Evolutionary conservation across 306 rosid species (phyloP), one percentile per base, ranked within the genome.

Genomic region (Quercus gilva): DNA sequence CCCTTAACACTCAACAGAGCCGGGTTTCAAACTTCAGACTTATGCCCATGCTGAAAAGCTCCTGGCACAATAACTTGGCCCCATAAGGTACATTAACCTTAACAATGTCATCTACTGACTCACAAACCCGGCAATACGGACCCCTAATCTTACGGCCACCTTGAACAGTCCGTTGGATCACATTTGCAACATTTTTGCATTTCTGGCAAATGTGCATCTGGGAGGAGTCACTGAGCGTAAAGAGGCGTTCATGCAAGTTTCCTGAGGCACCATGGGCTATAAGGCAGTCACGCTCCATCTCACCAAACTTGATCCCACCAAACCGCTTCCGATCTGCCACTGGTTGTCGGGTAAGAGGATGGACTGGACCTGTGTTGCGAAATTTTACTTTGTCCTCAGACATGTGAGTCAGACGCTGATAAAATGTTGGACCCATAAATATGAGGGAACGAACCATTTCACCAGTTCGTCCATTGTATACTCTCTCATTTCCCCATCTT

Each of bases 1-100:
- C 63, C 63, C 28, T 20, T 57, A 1, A 14, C 11, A 55, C 41
- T 79, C 89, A 96, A 78, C 97, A 88, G 26, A 81, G 83, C 70
- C 82, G 76, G 37, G 98, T 89, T 77, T 96, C 96, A 75, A 90
- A 96, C 82, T 96, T 91, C 14, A 96, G 89, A 76, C 60, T 88
- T 15, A 96, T 96, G n/a, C 98, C 99, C 99, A 93, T 93, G 91
- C 96, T 90, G 78, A 96, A 96, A 6, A 96, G 98, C 90, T 96
- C 99, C 84, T 93, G 99, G 84, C 86, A 82, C 87, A 96, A 35
- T 18, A 93, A 70, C 76, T 96, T 96, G 14, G 98, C 98, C 56
- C 99, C 99, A 74, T 93, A 93, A 0, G 99, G 99, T 29, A 96
- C 96, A 76, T 78, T 83, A 43, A 89, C 98, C 82, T 81, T 85